phyloP scores from a whole-genome alignment of 75 land plant genomes.

The Chamaecyparis obtusa region DNA sequence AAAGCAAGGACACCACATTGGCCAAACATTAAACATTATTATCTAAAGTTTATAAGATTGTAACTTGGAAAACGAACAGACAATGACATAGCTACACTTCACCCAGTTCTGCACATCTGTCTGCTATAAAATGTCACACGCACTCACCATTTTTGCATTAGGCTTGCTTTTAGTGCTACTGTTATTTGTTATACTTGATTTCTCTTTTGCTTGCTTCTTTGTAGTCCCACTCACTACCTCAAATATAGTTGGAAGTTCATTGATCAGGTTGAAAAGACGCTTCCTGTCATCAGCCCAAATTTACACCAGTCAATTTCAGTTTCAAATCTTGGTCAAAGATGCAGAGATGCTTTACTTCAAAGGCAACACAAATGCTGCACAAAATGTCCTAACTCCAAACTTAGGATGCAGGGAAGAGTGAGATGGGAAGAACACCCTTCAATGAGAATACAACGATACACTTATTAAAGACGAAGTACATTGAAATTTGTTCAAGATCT shows the following conservation, averaged over 20 bases:
- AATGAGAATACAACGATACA: not conserved
- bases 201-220: conserved; percentile 48
- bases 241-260: conserved; percentile 76
- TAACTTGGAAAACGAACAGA: not conserved
- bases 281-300: conserved; percentile 38
- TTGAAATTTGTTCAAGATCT: not conserved
- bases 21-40: not conserved
- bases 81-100: not conserved
- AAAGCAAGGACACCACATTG: not conserved
- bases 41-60: not conserved
- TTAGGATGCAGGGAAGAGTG: no score
- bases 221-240: conserved; percentile 64
- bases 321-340: not conserved
- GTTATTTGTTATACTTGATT: conserved; percentile 38
- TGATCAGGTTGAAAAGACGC: conserved; percentile 70
- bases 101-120: not conserved
- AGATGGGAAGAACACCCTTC: not conserved
- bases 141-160: conserved; percentile 27
- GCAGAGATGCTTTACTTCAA: not conserved
- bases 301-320: not conserved
- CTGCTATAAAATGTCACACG: not conserved
- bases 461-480: not conserved
- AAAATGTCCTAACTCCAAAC: not conserved
- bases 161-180: conserved; percentile 39
- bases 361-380: not conserved